These are phyloP conservation scores for Soucietia sequanensis DNA, from an alignment of 805 yeast species.

Conservation along the genomic window DNA sequence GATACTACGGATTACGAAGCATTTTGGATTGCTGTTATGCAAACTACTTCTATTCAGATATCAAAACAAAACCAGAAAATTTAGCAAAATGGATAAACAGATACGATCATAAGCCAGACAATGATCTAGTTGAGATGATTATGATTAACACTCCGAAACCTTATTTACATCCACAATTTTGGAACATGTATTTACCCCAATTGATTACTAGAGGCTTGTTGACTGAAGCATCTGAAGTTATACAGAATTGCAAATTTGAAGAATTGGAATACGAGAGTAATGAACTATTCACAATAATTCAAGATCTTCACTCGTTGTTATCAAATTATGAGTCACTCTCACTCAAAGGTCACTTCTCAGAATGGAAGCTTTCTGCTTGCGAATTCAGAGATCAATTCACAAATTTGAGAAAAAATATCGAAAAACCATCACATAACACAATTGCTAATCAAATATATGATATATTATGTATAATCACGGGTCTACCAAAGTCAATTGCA, in stretches of 20 bases:
- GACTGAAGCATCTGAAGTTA: conserved; percentile 50
- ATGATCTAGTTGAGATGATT: conserved; percentile 46
- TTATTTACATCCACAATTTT: conserved; percentile 52
- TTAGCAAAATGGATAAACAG: conserved; percentile 65
- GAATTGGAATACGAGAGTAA: conserved; percentile 30
- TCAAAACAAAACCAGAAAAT: conserved; percentile 41
- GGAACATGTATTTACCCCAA: conserved; percentile 59
- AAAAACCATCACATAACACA: conserved; percentile 20
- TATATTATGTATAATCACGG: conserved; percentile 45
- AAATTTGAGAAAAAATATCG: conserved; percentile 18
- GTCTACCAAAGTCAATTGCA: conserved; percentile 50
- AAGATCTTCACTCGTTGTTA: conserved; percentile 40
- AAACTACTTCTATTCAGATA: conserved; percentile 40
- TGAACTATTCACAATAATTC: conserved; percentile 35
- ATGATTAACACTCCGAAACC: conserved; percentile 45
- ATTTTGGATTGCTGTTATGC: conserved; percentile 61
- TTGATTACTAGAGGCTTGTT: conserved; percentile 62
- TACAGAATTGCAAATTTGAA: conserved; percentile 43
- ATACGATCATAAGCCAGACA: conserved; percentile 65
- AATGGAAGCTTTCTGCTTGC: conserved; percentile 52
- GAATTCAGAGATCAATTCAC: conserved; percentile 46
- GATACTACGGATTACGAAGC: conserved; percentile 43
- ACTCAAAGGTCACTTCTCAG: conserved; percentile 41
- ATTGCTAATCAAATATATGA: conserved; percentile 40
- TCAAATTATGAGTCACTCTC: conserved; percentile 39